These are phyloP conservation scores for Fragaria iinumae DNA, from an alignment of 306 rosid species.

Conservation along the genomic window DNA sequence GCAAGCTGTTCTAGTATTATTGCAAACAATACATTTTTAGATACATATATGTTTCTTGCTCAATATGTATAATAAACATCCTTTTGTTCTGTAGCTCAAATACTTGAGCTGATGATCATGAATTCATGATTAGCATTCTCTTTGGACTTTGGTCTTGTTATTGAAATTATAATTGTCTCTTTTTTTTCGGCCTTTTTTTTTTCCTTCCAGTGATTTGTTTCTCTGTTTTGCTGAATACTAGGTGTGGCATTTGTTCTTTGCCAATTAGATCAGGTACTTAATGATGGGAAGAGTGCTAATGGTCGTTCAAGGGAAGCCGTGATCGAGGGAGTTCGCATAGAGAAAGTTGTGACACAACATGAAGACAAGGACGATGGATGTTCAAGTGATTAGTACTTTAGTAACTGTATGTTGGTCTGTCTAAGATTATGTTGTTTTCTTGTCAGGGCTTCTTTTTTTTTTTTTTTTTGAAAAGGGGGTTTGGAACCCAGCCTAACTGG, in stretches of 20 bases:
- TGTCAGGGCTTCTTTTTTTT: too few species aligned
- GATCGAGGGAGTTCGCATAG: conserved; percentile 76
- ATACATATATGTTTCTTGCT: too few species aligned
- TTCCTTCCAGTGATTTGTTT: background rate
- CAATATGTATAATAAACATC: too few species aligned
- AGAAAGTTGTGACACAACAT: conserved; percentile 74
- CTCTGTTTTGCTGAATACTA: conserved; percentile 28
- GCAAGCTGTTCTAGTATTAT: too few species aligned
- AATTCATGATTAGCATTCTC: background rate
- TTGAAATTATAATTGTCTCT: background rate
- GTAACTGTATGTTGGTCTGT: conserved; percentile 2
- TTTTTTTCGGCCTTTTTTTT: too few species aligned
- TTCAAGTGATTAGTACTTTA: conserved; percentile 65
- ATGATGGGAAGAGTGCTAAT: conserved; percentile 63
- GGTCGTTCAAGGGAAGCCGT: conserved; percentile 69
- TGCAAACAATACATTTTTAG: too few species aligned
- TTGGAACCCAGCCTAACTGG: too few species aligned
- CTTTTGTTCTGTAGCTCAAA: too few species aligned
- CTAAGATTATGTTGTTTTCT: background rate
- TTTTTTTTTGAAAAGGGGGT: too few species aligned
- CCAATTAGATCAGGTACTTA: conserved; percentile 83
- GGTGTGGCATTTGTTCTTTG: conserved; percentile 92
- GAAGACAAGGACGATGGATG: conserved; percentile 71
- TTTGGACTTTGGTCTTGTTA: background rate
- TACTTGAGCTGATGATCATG: background rate